Evolutionary conservation across 805 yeast genomes (phyloP).

Genomic region (Hanseniaspora osmophila): DNA sequence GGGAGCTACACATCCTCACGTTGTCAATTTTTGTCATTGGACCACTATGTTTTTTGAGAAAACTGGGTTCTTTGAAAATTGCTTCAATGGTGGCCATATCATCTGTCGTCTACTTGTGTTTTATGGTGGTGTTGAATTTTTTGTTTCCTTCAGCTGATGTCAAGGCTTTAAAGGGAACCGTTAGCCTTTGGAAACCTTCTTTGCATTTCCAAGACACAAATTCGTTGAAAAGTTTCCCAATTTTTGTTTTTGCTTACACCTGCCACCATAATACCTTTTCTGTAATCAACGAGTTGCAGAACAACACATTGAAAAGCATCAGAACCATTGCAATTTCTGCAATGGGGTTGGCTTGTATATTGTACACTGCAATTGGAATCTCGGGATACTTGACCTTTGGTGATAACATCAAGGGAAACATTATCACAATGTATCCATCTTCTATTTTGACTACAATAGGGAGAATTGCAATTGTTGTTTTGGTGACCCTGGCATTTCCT

Average conservation of each 20-base stretch:
- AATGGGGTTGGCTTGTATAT: constrained; percentile 41
- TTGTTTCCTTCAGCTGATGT: constrained; percentile 20
- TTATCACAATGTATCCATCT: constrained; percentile 62
- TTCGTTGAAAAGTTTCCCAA: constrained; percentile 69
- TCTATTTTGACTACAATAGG: constrained; percentile 59
- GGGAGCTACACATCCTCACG: constrained; percentile 49
- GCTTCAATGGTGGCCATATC: constrained; percentile 73
- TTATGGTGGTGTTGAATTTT: constrained; percentile 63
- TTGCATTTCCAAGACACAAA: constrained; percentile 22
- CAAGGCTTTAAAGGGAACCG: constrained; percentile 30
- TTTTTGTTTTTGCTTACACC: constrained; percentile 85
- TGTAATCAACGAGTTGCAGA: constrained; percentile 63
- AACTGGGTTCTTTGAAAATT: constrained; percentile 69
- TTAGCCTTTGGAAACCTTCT: constrained; percentile 34
- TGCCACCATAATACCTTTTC: constrained; percentile 94
- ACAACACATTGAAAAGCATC: constrained; percentile 34
- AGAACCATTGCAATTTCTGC: constrained; percentile 36
- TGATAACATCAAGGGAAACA: constrained; percentile 60
- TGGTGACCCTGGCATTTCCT: constrained; percentile 78
- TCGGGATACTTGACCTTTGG: constrained; percentile 84
- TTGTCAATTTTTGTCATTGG: constrained; percentile 33
- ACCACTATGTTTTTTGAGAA: constrained; percentile 55
- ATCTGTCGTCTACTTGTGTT: constrained; percentile 64
- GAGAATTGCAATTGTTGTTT: constrained; percentile 60
- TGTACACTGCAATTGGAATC: constrained; percentile 63